These are phyloP conservation scores for Penicillium sp. DNA, from an alignment of 2,329 filamentous ascomycete species.

Conservation along the genomic window DNA sequence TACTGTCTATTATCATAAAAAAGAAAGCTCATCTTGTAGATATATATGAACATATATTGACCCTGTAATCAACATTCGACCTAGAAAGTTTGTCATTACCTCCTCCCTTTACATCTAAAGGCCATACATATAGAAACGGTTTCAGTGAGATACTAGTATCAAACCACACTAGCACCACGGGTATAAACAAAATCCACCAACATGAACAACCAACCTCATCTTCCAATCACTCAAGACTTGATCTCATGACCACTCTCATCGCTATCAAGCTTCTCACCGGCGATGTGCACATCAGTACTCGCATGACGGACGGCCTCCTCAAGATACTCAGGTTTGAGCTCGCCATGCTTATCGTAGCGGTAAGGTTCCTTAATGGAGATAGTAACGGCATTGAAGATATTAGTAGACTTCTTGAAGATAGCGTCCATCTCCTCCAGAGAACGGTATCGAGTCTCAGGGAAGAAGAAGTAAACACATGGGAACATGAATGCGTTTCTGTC, in stretches of 20 bases:
- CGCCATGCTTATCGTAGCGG: conserved; percentile 58
- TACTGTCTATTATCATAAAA: no score
- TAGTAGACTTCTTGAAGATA: conserved; percentile 58
- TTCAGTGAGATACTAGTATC: not conserved
- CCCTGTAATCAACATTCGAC: not conserved
- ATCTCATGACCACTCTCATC: conserved; percentile 25
- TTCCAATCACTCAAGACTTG: conserved; percentile 7
- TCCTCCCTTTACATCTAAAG: not conserved
- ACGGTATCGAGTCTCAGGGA: conserved; percentile 58
- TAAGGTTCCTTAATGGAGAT: conserved; percentile 54
- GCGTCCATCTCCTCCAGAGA: conserved; percentile 68
- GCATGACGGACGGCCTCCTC: conserved; percentile 35
- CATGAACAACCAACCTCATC: not conserved
- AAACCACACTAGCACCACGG: not conserved
- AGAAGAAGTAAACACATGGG: conserved; percentile 59
- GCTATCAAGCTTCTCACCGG: conserved; percentile 23
- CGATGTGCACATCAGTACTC: conserved; percentile 11
- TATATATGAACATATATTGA: no score
- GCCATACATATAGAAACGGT: not conserved
- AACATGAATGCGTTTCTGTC: conserved; percentile 52
- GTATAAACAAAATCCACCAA: conserved; percentile 2
- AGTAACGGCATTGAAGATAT: conserved; percentile 50
- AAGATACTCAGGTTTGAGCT: conserved; percentile 53
- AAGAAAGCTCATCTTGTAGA: not conserved
- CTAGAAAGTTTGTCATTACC: not conserved